Base-by-base conservation (phyloP, 108 stramenopile genomes). In the Cyclotella sp. region DNA sequence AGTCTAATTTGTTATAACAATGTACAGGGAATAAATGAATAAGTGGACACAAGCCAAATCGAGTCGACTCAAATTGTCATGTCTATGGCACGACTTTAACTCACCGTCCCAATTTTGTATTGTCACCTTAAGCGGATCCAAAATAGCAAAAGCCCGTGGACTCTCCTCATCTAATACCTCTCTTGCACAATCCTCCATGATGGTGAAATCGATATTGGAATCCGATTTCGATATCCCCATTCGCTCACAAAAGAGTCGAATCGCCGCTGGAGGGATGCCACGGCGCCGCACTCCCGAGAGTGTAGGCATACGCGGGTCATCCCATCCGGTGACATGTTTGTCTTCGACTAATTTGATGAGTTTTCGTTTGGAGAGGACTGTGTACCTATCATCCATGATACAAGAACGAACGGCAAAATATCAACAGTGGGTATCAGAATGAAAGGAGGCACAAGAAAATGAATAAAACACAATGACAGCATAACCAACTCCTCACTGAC, bases 171-270 rank as follows among this genome's bases (percentile, higher is more conserved):
- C 97, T 87, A 97, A 88, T 21, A 84, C 88, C 42, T 93, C 88
- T 12, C 97, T 77, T 14, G 86, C 81, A 65, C 93, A 95, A 82
- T 97, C 93, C 62, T 97, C 97, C 63, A 97, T 68, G 0, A 86
- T 86, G 1, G 77, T 75, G 79, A 86, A 86, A 69, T 95, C 94
- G 71, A 97, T 96, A 63, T 90, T 94, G 11, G 90, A 93, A 72
- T 96, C 97, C 15, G 89, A 84, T 75, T 97, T 97, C 52, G 89
- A 89, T 30, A 97, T 93, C 44, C 97, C 97, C 70, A 97, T 83
- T 28, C 97, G 86, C 76, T 96, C 93, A 71, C 94, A 95, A 77
- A 96, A 97, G 0, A 93, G 68, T 39, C 91, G 81, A 19, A 97
- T 64, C 9, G 97, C 93, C 30, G 90, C 63, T 16, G 95, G 93